Evolutionary conservation across 139 green algal genomes (phyloP), one percentile per base, ranked within the genome.

Genomic region (Diplosphaera chodatii): DNA sequence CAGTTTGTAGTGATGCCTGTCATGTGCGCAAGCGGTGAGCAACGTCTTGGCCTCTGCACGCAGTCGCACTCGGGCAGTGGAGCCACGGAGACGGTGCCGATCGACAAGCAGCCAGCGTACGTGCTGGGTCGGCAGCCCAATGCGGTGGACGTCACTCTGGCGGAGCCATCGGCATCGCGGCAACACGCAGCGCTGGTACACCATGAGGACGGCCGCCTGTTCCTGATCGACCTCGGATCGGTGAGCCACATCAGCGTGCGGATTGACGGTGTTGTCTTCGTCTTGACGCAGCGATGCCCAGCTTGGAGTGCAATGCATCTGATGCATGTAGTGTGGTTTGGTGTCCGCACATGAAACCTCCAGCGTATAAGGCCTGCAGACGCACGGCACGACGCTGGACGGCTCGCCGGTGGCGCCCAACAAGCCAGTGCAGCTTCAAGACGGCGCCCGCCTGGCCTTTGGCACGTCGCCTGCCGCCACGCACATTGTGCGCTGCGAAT

Each of bases 141-240:
- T 1, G 64, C 71, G 37, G 80, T 84, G 56, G 73, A 83, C 30
- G 71, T 91, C 13, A 18, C 55, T 0, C 34, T 91, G 1, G 63
- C 77, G 18, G 66, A 87, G 69, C 28, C 74, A 31, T 77, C 68
- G 20, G 71, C 70, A 37, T 83, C 71, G 2, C 55, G 82, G 2
- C 34, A 81, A 5, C 87, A 92, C 71, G 88, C 87, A 8, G 88
- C 85, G 8, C 56, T 93, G 0, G 86, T 92, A 22, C 86, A 91
- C 63, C 86, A 92, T 63, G 32, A 75, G 2, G 87, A 93, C 75
- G 87, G 85, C 1, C 79, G 87, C 4, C 32, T 89, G 16, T 93
- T 86, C 64, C 28, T 93, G 32, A 93, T 93, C 10, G 88, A 93
- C 70, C 66, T 93, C 34, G 62, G 78, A 10, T 85, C 82, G 63